Base-by-base conservation (phyloP, 1,284 basidiomycete genomes). In the Cryptococcus deneoformans region DNA sequence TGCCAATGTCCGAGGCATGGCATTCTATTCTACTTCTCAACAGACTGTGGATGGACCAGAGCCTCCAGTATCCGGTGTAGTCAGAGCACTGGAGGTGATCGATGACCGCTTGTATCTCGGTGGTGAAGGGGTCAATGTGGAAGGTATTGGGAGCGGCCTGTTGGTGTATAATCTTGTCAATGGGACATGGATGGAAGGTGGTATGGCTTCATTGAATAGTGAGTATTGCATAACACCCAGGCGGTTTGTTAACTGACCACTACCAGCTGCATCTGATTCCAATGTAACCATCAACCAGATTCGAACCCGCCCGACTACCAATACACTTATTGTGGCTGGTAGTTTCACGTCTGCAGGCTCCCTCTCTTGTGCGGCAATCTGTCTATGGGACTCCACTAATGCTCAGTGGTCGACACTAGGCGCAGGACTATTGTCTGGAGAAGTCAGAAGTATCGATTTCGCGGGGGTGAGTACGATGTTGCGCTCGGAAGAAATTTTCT, bases 351-450 rank as follows among this genome's bases (percentile, higher is more conserved):
- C 85, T 46, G 91, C 89, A 1, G 94, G 92, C 7, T 83, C 85
- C 0, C 78, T 89, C 16, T 75, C 80, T 0, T 98, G 95, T 76
- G 82, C 84, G 39, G 87, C 84, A 2, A 85, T 98, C 49, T 99
- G 95, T 75, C 79, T 84, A 20, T 87, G 90, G 75, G 86, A 92
- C 68, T 83, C 82, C 3, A 74, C 73, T 5, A 80, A 79, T 14
- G 85, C 84, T 60, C 86, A 88, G 67, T 99, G 94, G 94, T 86
- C 80, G 51, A 77, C 83, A 1, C 82, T 96, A 36, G 92, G 91
- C n/a, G 82, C 79, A 55, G 92, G 92, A 11, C 82, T 97, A 49
- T 81, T 84, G 61, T 60, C 62, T 6, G 95, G 94, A 29, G 86
- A 93, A 53, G 86, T 96, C 16, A 80, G 87, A 34, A 82, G 88